Percentiles rank a stretch among this genome's conserved stretches.
Evolutionary conservation across 1,139 yeast genomes (phyloP).

Genomic region (Saccharomyces pastorianus): DNA sequence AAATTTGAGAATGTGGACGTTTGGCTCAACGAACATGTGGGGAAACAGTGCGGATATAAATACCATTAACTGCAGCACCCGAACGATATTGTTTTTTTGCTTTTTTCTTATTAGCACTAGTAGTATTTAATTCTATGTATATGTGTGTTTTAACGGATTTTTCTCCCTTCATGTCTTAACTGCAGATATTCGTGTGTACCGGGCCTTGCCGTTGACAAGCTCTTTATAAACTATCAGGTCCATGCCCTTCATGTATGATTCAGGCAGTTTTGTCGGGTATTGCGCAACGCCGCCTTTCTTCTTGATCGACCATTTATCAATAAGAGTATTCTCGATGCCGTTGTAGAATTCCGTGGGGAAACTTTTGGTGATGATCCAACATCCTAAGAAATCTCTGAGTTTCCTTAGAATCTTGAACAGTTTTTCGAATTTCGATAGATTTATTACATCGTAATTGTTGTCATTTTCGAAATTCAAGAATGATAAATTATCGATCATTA

Average conservation of each 20-base stretch:
- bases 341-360: slow-evolving; percentile 26
- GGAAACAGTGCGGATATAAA: slow-evolving; percentile 42
- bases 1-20: slow-evolving; percentile 62
- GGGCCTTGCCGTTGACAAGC: neutral
- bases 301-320: neutral
- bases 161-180: slow-evolving; percentile 8
- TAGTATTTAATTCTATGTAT: slow-evolving; percentile 4
- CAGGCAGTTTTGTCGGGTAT: slow-evolving; percentile 18
- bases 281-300: slow-evolving; percentile 7
- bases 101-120: slow-evolving; percentile 1
- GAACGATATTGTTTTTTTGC: neutral
- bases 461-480: slow-evolving; percentile 14
- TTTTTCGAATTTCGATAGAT: slow-evolving; percentile 6
- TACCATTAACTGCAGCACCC: slow-evolving; percentile 15
- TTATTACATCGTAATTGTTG: slow-evolving; percentile 5
- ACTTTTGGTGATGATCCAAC: slow-evolving; percentile 25
- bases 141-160: neutral
- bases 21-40: slow-evolving; percentile 73
- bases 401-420: slow-evolving; percentile 16
- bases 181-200: slow-evolving; percentile 23
- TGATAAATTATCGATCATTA: slow-evolving; percentile 28
- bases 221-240: slow-evolving; percentile 13
- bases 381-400: slow-evolving; percentile 23
- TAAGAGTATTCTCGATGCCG: slow-evolving; percentile 20
- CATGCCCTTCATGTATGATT: slow-evolving; percentile 20